These are phyloP conservation scores for Castanea sativa DNA, from an alignment of 306 rosid species.

Conservation along the genomic window DNA sequence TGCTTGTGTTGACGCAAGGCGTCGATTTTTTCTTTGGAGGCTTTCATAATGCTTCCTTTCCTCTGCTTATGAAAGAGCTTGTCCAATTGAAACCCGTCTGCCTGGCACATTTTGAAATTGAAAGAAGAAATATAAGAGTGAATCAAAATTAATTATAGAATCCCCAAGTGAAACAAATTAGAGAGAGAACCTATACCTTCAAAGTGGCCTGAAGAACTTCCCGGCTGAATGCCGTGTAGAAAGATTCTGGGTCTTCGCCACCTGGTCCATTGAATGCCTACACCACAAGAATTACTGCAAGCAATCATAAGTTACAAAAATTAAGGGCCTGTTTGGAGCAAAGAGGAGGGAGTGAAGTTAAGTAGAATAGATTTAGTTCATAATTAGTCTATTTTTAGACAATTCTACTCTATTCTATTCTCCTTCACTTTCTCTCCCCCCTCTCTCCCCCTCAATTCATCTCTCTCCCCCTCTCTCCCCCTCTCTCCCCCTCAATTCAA, in stretches of 20 bases:
- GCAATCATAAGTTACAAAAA: not conserved
- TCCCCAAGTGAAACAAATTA: not conserved
- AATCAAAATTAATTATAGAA: not conserved
- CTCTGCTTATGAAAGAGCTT: conserved; percentile 42
- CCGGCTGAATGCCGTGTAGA: conserved; percentile 61
- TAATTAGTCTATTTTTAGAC: no score
- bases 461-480: no score
- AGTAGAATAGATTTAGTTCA: no score
- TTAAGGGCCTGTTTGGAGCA: no score
- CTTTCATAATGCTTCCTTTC: conserved; percentile 46
- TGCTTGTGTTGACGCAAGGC: conserved; percentile 33
- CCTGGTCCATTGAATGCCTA: conserved; percentile 52
- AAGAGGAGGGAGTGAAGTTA: no score
- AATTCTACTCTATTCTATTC: no score
- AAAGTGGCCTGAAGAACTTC: conserved; percentile 58
- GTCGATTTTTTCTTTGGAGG: conserved; percentile 38
- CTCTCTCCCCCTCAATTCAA: no score
- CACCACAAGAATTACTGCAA: not conserved
- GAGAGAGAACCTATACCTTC: conserved; percentile 27
- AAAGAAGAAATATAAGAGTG: not conserved
- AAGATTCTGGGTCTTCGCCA: conserved; percentile 57
- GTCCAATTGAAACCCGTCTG: conserved; percentile 26
- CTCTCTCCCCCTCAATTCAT: no score
- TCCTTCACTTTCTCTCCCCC: no score
- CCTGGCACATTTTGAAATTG: conserved; percentile 22